Evolutionary conservation across 2,329 filamentous ascomycete species (phyloP), one percentile per base, ranked within the genome.

Genomic region (Colletotrichum viniferum): DNA sequence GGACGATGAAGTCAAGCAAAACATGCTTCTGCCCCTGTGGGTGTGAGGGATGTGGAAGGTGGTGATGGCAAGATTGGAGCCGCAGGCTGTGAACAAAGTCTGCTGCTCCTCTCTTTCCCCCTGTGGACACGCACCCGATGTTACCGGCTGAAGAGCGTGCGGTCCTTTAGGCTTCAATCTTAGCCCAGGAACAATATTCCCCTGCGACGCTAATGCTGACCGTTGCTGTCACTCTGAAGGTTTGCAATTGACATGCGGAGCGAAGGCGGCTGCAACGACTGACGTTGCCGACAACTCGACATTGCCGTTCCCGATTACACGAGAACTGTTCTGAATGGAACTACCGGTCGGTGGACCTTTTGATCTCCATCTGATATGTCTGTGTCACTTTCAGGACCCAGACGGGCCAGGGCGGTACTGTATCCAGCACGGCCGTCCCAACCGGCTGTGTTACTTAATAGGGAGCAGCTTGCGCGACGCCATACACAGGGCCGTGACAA

Each of bases 361-460:
- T 62, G 63, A 69, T 65, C 63, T 73, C 70, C 69, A 73, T 76
- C 58, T 65, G 64, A 64, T 76, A 76, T 73, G 73, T 65, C 73
- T 60, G 73, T 69, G 63, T 69, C 64, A 73, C 70, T 73, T 55
- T 52, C 34, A 73, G 63, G 38, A 48, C 63, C 69, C 69, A 60
- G 63, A 38, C 26, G 36, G 63, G 34, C 43, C 62, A 68, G 64
- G 34, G 38, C 63, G 58, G 73, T 38, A 76, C 55, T 64, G 64
- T 69, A 34, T 73, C 32, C 62, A 62, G 58, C 63, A 73, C 73
- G 73, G 64, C 56, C 56, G 63, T 60, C 69, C 58, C 32, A 52
- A 66, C 66, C 74, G 74, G 74, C 65, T 36, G 65, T 75, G 66
- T 76, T 74, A 76, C 74, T 76, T 64, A 75, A 76, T 76, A 62